Evolutionary conservation across 148 eudicot genomes (phyloP), one percentile per base, ranked within the genome.

Genomic region (Diospyros lotus): DNA sequence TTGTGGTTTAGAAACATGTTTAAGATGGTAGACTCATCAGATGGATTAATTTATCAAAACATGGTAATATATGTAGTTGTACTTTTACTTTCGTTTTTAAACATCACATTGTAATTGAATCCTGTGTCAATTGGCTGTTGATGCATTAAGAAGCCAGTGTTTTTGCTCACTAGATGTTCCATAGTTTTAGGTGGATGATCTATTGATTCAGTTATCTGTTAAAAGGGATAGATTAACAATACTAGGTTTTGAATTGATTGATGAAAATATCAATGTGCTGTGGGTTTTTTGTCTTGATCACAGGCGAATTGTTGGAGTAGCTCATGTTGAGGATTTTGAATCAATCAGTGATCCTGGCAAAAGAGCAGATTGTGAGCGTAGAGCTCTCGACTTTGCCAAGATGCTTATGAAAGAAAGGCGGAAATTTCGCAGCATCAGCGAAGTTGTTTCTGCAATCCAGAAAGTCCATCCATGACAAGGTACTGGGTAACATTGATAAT

Each of bases 251-350:
- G 28, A 54, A 53, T 72, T 64, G 2, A 58, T 77, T 54, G 55
- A 52, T 51, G 17, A 71, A 43, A 39, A 5, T 66, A 18, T 17
- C 42, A 7, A 18, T 52, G 43, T 54, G 17, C 52, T 46, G n/a
- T 28, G 28, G 14, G 5, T n/a, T 64, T 42, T 43, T 50, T 48
- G n/a, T 15, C 45, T 71, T 73, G 73, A 46, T 41, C n/a, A 18
- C 82, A 94, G 98, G 96, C 89, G 98, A 82, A 92, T 92, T 59
- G 96, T 94, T 41, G 98, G 98, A 61, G 96, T 94, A 9, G 97
- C 92, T 45, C 98, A 94, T 85, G 97, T 92, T 8, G 98, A 92
- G 80, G 98, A 94, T 82, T 87, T 92, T 46, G 98, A 94, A 76
- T 89, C 96, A 7, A 89, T 94, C 28, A 5, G 81, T 17, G 91